These are phyloP conservation scores for Ramalina intermedia DNA, from an alignment of 495 filamentous ascomycete genomes.

Conservation along the genomic window DNA sequence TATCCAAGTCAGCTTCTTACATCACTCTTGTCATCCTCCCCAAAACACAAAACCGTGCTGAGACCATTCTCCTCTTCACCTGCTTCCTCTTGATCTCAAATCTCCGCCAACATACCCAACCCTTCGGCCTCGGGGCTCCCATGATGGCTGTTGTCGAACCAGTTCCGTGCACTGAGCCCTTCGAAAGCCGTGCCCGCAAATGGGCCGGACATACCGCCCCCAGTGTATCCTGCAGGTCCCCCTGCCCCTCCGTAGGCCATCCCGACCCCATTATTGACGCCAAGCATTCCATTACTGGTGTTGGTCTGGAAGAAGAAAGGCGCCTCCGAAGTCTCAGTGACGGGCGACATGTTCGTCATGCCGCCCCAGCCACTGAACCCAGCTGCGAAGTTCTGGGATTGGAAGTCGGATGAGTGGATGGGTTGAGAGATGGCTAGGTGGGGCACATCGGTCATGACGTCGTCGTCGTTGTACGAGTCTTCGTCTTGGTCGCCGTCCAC, in stretches of 20 bases:
- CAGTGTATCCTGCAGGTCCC: neutral
- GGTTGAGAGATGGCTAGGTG: neutral
- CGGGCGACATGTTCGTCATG: neutral
- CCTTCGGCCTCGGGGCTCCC: slow-evolving; percentile 8
- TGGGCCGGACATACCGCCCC: slow-evolving; percentile 1
- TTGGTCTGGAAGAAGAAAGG: slow-evolving; percentile 2
- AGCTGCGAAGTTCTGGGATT: neutral
- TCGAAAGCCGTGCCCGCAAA: slow-evolving; percentile 8
- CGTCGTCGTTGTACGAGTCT: slow-evolving; percentile 8
- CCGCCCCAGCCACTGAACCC: neutral
- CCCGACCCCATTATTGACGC: neutral
- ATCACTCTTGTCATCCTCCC: no score
- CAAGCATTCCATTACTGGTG: neutral
- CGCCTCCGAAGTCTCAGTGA: neutral
- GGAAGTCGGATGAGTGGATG: neutral
- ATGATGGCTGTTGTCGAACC: slow-evolving; percentile 12
- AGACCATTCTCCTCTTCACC: no score
- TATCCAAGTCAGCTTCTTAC: no score
- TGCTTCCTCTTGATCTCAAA: no score
- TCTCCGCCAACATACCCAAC: no score
- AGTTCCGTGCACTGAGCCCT: slow-evolving; percentile 10
- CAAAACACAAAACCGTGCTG: no score
- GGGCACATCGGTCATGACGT: neutral
- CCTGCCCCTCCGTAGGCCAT: neutral
- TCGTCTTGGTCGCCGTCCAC: slow-evolving; percentile 4